Evolutionary conservation across 139 green algal genomes (phyloP).

Genomic region (Chlamydomonas schloesseri): DNA sequence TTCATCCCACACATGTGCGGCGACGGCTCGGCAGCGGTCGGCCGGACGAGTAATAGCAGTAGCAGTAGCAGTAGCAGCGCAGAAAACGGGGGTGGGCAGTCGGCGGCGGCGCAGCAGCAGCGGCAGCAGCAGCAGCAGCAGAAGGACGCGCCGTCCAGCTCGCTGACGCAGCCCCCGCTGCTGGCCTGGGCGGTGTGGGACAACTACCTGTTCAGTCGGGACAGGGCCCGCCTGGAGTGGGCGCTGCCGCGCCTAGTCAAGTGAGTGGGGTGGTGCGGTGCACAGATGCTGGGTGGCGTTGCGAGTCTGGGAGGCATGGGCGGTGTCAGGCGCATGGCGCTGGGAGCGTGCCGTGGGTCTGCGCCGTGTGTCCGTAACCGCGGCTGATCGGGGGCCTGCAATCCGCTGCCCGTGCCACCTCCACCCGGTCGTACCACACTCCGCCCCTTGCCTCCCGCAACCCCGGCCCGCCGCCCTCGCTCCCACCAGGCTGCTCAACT

Average conservation of each 20-base stretch:
- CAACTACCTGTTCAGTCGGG: conserved; percentile 31
- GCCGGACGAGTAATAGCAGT: background rate
- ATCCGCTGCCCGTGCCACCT: no score
- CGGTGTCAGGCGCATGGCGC: no score
- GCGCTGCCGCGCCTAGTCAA: conserved; percentile 9
- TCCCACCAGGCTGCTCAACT: conserved; percentile 7
- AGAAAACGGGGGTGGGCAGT: no score
- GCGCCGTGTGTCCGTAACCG: no score
- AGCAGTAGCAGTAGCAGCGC: background rate
- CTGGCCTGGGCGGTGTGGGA: conserved; percentile 42
- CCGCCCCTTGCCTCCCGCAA: background rate
- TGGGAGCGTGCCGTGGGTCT: no score
- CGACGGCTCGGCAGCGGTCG: background rate
- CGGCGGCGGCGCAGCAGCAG: no score
- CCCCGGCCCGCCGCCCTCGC: background rate
- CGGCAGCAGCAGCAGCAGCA: background rate
- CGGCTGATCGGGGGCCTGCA: no score
- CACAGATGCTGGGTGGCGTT: background rate
- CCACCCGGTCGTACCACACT: no score
- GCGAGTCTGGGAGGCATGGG: background rate
- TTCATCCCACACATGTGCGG: conserved; percentile 28
- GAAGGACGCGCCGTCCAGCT: background rate
- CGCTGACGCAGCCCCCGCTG: conserved; percentile 33
- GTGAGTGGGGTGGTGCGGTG: background rate
- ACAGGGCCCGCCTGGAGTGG: conserved; percentile 26